Percentiles rank a stretch among this genome's conserved stretches.
phyloP scores from a whole-genome alignment of 192 early-diverging fungal genomes.

The Coemansia sp. region DNA sequence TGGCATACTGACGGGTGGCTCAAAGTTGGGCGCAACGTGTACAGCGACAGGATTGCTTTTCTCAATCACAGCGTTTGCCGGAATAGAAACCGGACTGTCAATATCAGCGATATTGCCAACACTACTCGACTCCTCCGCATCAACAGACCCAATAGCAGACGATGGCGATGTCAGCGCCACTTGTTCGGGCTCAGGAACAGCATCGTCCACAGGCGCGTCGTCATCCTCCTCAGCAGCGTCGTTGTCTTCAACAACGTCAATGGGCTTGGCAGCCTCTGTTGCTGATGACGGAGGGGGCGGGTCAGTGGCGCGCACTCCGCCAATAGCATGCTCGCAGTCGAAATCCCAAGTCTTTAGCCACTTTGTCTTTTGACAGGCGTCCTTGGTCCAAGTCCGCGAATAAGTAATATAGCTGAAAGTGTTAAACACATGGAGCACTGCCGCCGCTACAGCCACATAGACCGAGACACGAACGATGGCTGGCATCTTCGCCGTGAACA shows the following conservation, averaged over 20 bases:
- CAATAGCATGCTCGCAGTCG: constrained; percentile 65
- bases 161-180: constrained; percentile 4
- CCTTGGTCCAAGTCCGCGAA: constrained; percentile 73
- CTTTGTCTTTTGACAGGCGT: constrained; percentile 72
- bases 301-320: constrained; percentile 35
- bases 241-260: neutral
- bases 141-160: neutral
- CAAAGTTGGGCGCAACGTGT: constrained; percentile 9
- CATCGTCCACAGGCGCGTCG: neutral
- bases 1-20: neutral
- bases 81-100: neutral
- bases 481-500: constrained; percentile 63
- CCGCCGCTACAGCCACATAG: constrained; percentile 52
- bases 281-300: constrained; percentile 20
- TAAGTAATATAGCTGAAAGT: constrained; percentile 81
- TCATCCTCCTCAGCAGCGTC: neutral
- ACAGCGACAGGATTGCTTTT: neutral
- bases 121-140: neutral
- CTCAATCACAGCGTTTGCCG: neutral
- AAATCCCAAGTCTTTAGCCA: constrained; percentile 86
- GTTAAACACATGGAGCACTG: constrained; percentile 63
- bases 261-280: neutral
- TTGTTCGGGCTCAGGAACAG: constrained; percentile 2
- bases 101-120: constrained; percentile 14
- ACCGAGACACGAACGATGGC: constrained; percentile 46